phyloP scores from a whole-genome alignment of 2,329 filamentous ascomycete genomes.

The Pyricularia sp. region DNA sequence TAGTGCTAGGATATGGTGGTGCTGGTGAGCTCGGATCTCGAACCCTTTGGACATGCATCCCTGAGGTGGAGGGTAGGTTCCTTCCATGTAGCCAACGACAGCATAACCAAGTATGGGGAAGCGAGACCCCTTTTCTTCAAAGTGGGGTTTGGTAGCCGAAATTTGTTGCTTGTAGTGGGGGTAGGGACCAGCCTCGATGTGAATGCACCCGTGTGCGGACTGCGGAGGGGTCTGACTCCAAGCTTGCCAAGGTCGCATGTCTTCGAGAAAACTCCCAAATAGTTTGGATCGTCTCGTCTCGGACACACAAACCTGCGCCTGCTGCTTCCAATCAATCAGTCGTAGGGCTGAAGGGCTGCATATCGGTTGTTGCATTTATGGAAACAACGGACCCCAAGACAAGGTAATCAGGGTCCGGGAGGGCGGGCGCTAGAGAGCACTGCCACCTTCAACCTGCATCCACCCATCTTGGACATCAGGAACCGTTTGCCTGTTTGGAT shows the following conservation, averaged over 20 bases:
- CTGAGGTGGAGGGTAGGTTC: not conserved
- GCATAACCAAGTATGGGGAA: not conserved
- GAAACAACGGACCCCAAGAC: not conserved
- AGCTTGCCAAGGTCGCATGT: not conserved
- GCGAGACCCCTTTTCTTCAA: not conserved
- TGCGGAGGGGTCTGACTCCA: not conserved
- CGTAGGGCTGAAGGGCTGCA: conserved; percentile 9
- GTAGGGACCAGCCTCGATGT: not conserved
- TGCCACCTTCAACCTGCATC: conserved; percentile 17
- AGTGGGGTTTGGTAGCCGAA: not conserved
- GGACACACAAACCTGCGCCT: not conserved
- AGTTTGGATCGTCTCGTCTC: not conserved
- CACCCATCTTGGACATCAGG: conserved; percentile 5
- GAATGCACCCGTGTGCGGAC: not conserved
- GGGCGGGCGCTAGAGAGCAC: conserved; percentile 15
- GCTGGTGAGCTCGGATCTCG: not conserved
- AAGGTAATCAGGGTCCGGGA: not conserved
- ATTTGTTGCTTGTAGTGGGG: not conserved
- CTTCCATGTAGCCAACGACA: not conserved
- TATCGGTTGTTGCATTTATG: not conserved
- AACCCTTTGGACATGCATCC: not conserved
- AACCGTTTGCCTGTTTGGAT: too few relatives aligned
- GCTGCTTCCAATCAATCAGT: conserved; percentile 1
- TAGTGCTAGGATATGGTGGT: not conserved
- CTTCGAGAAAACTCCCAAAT: not conserved